These are phyloP conservation scores for Apiotrichum sp. DNA, from an alignment of 1,284 basidiomycete genomes.

Conservation along the genomic window DNA sequence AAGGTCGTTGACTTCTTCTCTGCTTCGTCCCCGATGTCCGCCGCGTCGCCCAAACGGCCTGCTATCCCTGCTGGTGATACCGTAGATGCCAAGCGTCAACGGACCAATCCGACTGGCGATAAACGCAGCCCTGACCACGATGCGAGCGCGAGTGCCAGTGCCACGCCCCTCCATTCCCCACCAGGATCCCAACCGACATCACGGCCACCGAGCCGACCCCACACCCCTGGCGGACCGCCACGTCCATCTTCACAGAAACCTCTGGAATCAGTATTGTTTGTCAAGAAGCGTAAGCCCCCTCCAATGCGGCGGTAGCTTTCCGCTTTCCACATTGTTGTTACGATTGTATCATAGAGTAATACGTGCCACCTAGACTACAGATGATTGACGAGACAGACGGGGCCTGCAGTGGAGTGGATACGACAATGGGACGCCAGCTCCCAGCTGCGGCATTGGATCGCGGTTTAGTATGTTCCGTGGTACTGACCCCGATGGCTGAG, in stretches of 20 bases:
- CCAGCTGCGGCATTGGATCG: too few species aligned
- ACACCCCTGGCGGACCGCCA: neutral
- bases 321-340: neutral
- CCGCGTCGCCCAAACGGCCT: neutral
- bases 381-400: too few species aligned
- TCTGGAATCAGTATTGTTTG: conserved; percentile 22
- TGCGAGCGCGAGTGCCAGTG: too few species aligned
- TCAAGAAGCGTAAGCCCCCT: conserved; percentile 15
- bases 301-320: neutral
- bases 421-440: too few species aligned
- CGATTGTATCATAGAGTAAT: neutral
- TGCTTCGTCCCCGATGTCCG: neutral
- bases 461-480: neutral
- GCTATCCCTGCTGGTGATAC: too few species aligned
- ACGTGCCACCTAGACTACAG: too few species aligned
- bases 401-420: too few species aligned
- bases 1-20: conserved; percentile 15
- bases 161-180: too few species aligned
- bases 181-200: too few species aligned
- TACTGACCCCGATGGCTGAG: neutral
- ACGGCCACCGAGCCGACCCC: neutral
- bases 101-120: too few species aligned
- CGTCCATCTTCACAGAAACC: neutral
- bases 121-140: neutral
- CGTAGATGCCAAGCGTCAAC: too few species aligned